These are phyloP conservation scores for Ampelocalamus luodianensis DNA, from an alignment of 176 grass and related monocot genomes.

Conservation along the genomic window DNA sequence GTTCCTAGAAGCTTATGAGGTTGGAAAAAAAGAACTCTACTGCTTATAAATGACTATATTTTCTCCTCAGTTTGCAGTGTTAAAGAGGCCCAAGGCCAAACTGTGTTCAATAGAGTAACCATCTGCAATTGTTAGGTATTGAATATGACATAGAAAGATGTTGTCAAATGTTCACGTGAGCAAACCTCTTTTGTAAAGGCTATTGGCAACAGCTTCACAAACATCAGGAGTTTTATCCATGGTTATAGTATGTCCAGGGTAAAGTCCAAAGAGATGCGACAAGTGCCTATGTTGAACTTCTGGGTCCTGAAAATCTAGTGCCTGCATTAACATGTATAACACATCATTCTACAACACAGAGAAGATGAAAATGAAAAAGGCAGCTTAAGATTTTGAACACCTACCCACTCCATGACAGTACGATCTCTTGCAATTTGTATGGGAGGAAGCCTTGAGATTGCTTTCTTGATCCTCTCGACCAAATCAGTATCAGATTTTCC, in stretches of 20 bases:
- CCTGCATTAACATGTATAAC: conserved; percentile 48
- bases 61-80: too few relatives aligned
- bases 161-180: not conserved
- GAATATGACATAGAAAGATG: too few relatives aligned
- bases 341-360: not conserved
- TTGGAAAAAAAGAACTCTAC: too few relatives aligned
- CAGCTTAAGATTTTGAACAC: not conserved
- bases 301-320: conserved; percentile 74
- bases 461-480: conserved; percentile 58
- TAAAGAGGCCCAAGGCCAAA: too few relatives aligned
- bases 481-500: conserved; percentile 64
- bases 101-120: too few relatives aligned
- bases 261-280: conserved; percentile 94
- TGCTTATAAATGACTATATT: too few relatives aligned
- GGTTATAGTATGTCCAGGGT: conserved; percentile 85
- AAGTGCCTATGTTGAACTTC: conserved; percentile 79
- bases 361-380: not conserved
- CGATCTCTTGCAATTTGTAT: conserved; percentile 62
- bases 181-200: conserved; percentile 90
- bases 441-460: conserved; percentile 61
- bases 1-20: too few relatives aligned
- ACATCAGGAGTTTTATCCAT: conserved; percentile 59
- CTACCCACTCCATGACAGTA: conserved; percentile 90
- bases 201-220: conserved; percentile 74
- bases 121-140: too few relatives aligned